Percentiles rank a stretch among this genome's conserved stretches.
Conservation (phyloP, 2,329 filamentous ascomycete species). For the Cucurbitaria berberidis region DNA sequence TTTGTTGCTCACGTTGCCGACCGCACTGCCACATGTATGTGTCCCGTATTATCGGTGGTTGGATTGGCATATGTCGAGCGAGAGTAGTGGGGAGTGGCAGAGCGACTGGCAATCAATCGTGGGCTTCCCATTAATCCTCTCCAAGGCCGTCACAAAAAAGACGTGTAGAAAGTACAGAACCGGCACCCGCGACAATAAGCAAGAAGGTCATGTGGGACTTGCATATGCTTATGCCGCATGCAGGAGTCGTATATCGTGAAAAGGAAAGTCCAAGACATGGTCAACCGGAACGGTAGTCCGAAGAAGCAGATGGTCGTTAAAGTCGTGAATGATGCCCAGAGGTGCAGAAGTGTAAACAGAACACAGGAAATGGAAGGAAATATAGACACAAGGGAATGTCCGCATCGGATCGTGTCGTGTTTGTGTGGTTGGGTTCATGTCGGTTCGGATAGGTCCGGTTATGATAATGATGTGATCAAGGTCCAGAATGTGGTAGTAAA, state of each 20-base stretch:
- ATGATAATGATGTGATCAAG: conserved; percentile 58
- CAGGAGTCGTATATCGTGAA: conserved; percentile 47
- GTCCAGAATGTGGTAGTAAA: conserved; percentile 55
- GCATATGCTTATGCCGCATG: conserved; percentile 44
- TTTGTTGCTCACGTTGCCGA: conserved; percentile 20
- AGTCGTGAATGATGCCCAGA: conserved; percentile 46
- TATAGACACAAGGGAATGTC: conserved; percentile 40
- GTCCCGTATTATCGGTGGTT: conserved; percentile 15
- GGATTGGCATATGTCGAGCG: conserved; percentile 13
- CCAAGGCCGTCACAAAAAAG: conserved; percentile 34
- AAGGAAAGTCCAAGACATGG: conserved; percentile 38
- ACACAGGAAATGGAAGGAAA: conserved; percentile 41
- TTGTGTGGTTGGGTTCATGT: conserved; percentile 4
- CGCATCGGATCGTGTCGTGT: conserved; percentile 18
- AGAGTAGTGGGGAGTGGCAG: conserved; percentile 23
- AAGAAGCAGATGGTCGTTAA: conserved; percentile 42
- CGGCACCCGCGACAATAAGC: conserved; percentile 40
- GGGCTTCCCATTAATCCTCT: conserved; percentile 15
- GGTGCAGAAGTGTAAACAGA: conserved; percentile 37
- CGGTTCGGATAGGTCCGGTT: conserved; percentile 23
- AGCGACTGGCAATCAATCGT: conserved; percentile 22
- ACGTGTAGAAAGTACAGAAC: conserved; percentile 46
- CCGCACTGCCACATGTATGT: conserved; percentile 23
- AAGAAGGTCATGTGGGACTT: conserved; percentile 29
- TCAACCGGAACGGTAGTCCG: conserved; percentile 25